Base-by-base conservation (phyloP, 495 filamentous ascomycete species). In the Achaetomiella virescens region DNA sequence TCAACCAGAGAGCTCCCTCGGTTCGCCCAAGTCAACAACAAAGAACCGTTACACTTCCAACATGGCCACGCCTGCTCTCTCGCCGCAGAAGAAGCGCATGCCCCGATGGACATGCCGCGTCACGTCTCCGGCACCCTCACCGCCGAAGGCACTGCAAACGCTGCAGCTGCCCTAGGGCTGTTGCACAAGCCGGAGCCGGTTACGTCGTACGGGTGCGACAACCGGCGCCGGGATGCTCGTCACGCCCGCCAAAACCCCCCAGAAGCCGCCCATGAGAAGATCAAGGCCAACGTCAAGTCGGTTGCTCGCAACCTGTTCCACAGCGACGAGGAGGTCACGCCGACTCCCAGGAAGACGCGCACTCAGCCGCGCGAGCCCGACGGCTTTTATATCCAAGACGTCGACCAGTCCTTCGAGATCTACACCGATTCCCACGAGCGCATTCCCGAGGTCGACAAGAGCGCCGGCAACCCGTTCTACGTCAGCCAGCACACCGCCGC, bases 341-440 rank as follows among this genome's bases (percentile, higher is more conserved):
- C 81, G 6, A 78, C 81, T 37, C 77, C 83, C 14, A 76, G 76
- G 48, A 82, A 81, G 68, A 68, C 64, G 36, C 79, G 81, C 57
- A 72, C 68, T 12, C 70, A 72, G 62, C 83, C 84, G 67, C 73
- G 81, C 52, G 76, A 72, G n/a, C 66, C 95, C n/a, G 84, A 87
- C 48, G 85, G 85, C 67, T 84, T 86, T 63, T 75, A 69, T 29
- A 83, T 81, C 20, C 80, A 79, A 5, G 62, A 67, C 11, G 59
- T 68, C 18, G 74, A 72, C n/a, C 71, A 76, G 38, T 66, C 79
- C 11, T 90, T 97, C 57, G 71, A 82, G 61, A 95, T 98, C 51
- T 96, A 83, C 66, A 97, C 91, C 10, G 93, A 98, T 63, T 87
- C 88, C 3, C 86, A 87, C 65, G 91, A 95, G 63, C 85, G 89